Evolutionary conservation across 2,329 filamentous ascomycete species (phyloP).

Genomic region (Fragosphaeria purpurea): DNA sequence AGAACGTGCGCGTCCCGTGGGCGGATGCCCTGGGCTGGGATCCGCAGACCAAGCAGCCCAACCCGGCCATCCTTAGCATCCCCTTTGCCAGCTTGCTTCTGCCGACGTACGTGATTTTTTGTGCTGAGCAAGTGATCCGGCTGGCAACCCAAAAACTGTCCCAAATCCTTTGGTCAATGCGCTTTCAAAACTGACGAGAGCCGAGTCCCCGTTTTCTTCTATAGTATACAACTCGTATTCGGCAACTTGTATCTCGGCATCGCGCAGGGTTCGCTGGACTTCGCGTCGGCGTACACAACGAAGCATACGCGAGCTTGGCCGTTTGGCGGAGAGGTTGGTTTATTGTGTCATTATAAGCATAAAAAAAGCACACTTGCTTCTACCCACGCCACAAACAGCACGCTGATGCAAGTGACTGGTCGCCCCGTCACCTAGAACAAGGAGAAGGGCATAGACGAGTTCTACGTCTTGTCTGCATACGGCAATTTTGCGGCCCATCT

Average conservation of each 20-base stretch:
- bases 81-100: constrained; percentile 49
- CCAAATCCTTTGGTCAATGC: too few species aligned
- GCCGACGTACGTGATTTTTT: constrained; percentile 34
- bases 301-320: constrained; percentile 53
- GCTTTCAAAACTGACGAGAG: too few species aligned
- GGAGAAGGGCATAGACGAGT: constrained; percentile 48
- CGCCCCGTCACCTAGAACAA: constrained; percentile 31
- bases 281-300: constrained; percentile 45
- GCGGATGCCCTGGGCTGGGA: constrained; percentile 54
- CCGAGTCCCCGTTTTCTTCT: neutral
- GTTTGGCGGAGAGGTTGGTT: constrained; percentile 46
- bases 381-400: too few species aligned
- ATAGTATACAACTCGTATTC: constrained; percentile 54
- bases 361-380: too few species aligned
- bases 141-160: neutral
- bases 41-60: constrained; percentile 35
- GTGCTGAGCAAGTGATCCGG: too few species aligned
- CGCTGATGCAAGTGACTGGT: too few species aligned
- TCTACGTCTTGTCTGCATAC: constrained; percentile 55
- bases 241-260: constrained; percentile 57
- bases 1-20: constrained; percentile 48
- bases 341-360: too few species aligned
- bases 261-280: constrained; percentile 45
- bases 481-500: constrained; percentile 55
- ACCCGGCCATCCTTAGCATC: constrained; percentile 38